Percentiles rank a stretch among this genome's conserved stretches.
Evolutionary conservation across 768 basidiomycete genomes (phyloP).

Genomic region (Mycena albidolilacea): DNA sequence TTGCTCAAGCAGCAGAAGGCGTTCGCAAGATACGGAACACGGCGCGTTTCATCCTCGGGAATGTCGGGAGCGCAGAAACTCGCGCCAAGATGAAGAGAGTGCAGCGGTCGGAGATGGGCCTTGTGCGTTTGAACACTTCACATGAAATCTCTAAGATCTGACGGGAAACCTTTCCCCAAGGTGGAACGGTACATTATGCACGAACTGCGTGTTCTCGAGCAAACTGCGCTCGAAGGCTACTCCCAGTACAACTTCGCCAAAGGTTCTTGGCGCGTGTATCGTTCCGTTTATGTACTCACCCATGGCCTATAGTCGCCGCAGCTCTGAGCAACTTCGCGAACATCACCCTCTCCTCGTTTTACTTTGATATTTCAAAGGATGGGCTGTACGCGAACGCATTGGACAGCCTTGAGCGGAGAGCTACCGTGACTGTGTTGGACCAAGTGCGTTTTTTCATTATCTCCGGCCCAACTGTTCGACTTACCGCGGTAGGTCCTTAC

Average conservation of each 20-base stretch:
- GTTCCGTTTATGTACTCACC: neutral
- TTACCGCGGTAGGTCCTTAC: slow-evolving; percentile 67
- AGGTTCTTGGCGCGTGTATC: slow-evolving; percentile 63
- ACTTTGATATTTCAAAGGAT: slow-evolving; percentile 95
- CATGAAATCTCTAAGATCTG: neutral
- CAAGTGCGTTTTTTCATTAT: slow-evolving; percentile 60
- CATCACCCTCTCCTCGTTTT: slow-evolving; percentile 88
- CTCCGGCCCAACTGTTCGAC: neutral
- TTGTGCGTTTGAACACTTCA: slow-evolving; percentile 63
- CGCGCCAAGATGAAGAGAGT: slow-evolving; percentile 53
- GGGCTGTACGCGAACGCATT: slow-evolving; percentile 81
- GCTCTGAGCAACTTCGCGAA: slow-evolving; percentile 85
- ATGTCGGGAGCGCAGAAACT: slow-evolving; percentile 63
- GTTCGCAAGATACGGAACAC: slow-evolving; percentile 91
- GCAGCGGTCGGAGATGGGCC: slow-evolving; percentile 64
- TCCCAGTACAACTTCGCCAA: slow-evolving; percentile 83
- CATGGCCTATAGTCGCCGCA: slow-evolving; percentile 71
- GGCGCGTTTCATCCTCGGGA: slow-evolving; percentile 89
- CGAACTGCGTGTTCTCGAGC: slow-evolving; percentile 83
- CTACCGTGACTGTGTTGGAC: slow-evolving; percentile 79
- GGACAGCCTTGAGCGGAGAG: slow-evolving; percentile 68
- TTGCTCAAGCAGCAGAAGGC: slow-evolving; percentile 82
- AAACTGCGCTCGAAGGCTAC: slow-evolving; percentile 77
- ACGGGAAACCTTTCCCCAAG: slow-evolving; percentile 55
- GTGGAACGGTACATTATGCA: slow-evolving; percentile 90